phyloP scores from a whole-genome alignment of 139 green algal genomes.

The Desmodesmus armatus region DNA sequence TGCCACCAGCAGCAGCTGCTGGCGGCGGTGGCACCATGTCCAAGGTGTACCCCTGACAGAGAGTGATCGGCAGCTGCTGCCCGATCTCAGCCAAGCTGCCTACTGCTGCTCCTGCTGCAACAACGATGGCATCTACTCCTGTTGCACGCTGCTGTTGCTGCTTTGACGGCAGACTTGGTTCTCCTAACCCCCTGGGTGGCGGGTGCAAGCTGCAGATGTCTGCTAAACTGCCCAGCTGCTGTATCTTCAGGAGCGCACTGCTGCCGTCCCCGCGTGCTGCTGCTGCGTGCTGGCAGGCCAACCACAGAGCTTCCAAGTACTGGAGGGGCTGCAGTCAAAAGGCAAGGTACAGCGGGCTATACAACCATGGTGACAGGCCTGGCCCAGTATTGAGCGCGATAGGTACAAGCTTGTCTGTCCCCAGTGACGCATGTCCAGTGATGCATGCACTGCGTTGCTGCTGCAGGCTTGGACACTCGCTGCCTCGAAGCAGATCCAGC shows the following conservation, averaged over 20 bases:
- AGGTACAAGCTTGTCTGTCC: not conserved
- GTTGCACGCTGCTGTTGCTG: constrained; percentile 1
- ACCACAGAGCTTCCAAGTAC: constrained; percentile 63
- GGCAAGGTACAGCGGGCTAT: not conserved
- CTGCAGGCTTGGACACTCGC: not conserved
- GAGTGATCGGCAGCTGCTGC: constrained; percentile 57
- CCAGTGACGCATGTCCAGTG: not conserved
- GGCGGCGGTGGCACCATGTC: constrained; percentile 55
- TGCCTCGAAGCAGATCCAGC: not conserved
- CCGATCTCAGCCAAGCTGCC: constrained; percentile 62
- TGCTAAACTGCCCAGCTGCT: constrained; percentile 58
- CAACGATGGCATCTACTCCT: constrained; percentile 61
- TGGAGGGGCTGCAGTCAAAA: not conserved
- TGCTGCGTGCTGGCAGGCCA: constrained; percentile 57
- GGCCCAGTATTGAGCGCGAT: not conserved
- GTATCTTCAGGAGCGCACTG: constrained; percentile 31
- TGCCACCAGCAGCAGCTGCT: not conserved
- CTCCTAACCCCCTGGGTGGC: too few species aligned
- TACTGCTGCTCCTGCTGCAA: constrained; percentile 77
- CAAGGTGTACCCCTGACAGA: constrained; percentile 74
- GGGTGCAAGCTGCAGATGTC: constrained; percentile 53
- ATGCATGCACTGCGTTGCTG: not conserved
- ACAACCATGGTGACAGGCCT: not conserved
- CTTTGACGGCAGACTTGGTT: not conserved
- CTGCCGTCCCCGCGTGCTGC: constrained; percentile 15